Conservation (phyloP, 257 asterid species). For the Avicennia marina region DNA sequence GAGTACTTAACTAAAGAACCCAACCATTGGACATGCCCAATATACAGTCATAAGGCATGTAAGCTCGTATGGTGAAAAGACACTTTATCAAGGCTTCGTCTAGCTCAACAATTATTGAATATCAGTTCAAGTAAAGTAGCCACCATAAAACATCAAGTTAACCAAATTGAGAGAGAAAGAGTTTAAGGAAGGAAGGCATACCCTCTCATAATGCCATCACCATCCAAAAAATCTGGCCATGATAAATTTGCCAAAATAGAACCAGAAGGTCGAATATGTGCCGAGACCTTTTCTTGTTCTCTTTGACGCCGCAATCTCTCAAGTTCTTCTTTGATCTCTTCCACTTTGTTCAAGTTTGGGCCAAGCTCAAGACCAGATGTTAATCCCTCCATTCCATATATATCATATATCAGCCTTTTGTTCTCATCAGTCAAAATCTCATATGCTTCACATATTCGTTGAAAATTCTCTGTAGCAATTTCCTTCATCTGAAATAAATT, state of each 20-base stretch:
- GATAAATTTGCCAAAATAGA: constrained; percentile 76
- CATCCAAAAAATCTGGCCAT: constrained; percentile 62
- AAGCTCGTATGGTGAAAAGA: not conserved
- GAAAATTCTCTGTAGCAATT: constrained; percentile 93
- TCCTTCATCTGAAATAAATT: constrained; percentile 74
- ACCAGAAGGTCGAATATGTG: constrained; percentile 72
- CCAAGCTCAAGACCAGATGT: constrained; percentile 96
- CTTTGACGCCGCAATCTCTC: constrained; percentile 69
- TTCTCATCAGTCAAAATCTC: constrained; percentile 80
- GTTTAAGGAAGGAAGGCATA: constrained; percentile 23
- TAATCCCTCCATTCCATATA: constrained; percentile 97
- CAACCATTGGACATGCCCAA: not conserved
- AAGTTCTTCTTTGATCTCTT: constrained; percentile 91
- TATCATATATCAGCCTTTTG: constrained; percentile 77
- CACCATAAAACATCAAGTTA: constrained; percentile 17
- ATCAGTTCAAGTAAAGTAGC: not conserved
- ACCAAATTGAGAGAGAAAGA: constrained; percentile 11
- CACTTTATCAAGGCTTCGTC: not conserved
- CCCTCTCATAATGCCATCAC: constrained; percentile 97
- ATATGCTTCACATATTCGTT: constrained; percentile 93
- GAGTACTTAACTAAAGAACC: too few relatives aligned
- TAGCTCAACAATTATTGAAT: too few relatives aligned
- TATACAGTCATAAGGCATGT: not conserved
- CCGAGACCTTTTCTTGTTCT: constrained; percentile 59
- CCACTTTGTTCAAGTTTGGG: constrained; percentile 63